Percentiles rank a stretch among this genome's conserved stretches.
These are phyloP conservation scores for Acanthamoeba lugdunensis DNA, from an alignment of 208 protist species.

Conservation along the genomic window DNA sequence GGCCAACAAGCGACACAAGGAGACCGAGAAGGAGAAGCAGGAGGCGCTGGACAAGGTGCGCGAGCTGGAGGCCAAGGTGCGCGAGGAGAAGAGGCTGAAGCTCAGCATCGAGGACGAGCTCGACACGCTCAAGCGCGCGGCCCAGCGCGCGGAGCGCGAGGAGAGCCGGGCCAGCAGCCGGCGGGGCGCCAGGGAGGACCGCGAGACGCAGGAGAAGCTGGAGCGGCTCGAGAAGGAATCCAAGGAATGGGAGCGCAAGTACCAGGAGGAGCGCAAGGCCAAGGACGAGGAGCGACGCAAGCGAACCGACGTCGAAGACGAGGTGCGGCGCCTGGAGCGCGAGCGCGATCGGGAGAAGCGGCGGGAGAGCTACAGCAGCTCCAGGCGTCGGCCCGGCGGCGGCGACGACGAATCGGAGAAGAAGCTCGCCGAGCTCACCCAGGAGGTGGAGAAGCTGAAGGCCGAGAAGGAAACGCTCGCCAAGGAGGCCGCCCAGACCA, in stretches of 20 bases:
- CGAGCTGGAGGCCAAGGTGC: conserved; percentile 11
- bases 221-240: conserved; percentile 37
- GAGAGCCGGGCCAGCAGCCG: background rate
- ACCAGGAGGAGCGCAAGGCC: conserved; percentile 41
- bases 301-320: background rate
- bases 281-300: conserved; percentile 45
- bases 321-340: background rate
- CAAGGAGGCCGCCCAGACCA: background rate
- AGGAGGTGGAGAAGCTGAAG: conserved; percentile 52
- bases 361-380: conserved; percentile 8
- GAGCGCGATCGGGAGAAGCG: conserved; percentile 1
- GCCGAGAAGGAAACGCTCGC: background rate
- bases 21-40: conserved; percentile 36
- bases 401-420: background rate
- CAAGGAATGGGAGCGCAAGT: conserved; percentile 49
- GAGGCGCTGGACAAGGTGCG: conserved; percentile 31
- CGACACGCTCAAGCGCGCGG: conserved; percentile 43
- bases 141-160: conserved; percentile 20
- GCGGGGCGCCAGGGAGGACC: background rate
- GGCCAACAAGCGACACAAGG: background rate
- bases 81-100: conserved; percentile 11
- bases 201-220: conserved; percentile 43
- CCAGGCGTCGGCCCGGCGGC: background rate
- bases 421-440: conserved; percentile 21
- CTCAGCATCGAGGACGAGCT: conserved; percentile 26